A percentile compares a stretch with the other conserved stretches of the same genome.
Evolutionary conservation across 2,329 filamentous ascomycete species (phyloP).

Genomic region (Fusarium stilboides): DNA sequence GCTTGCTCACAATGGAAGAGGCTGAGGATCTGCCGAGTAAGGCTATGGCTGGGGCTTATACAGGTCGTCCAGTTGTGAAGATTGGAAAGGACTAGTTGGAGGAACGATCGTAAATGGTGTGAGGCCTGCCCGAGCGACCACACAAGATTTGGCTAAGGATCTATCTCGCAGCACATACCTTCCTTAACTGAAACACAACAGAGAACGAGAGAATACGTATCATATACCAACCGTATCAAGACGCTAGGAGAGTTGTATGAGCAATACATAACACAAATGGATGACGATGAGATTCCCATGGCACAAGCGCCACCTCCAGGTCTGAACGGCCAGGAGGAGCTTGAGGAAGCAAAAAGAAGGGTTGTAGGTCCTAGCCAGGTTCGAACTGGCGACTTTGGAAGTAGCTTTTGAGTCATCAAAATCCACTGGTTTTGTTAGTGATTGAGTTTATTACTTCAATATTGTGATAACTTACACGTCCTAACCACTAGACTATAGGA

Average conservation of each 20-base stretch:
- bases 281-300: no score
- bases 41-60: slow-evolving; percentile 12
- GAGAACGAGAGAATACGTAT: no score
- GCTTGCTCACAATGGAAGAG: slow-evolving; percentile 32
- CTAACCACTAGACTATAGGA: slow-evolving; percentile 1
- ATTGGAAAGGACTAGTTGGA: slow-evolving; percentile 3
- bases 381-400: background rate
- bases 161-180: no score
- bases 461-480: background rate
- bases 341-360: background rate
- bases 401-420: background rate
- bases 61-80: slow-evolving; percentile 28
- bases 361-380: background rate
- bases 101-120: background rate
- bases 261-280: no score
- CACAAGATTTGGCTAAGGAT: no score
- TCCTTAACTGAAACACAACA: no score
- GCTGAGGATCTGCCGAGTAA: slow-evolving; percentile 26
- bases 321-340: background rate
- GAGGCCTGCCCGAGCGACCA: no score
- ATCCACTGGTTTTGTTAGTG: background rate
- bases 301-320: no score
- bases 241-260: no score
- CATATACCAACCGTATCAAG: no score
- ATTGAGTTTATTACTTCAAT: no score